A percentile compares a stretch with the other conserved stretches of the same genome.
Conservation (phyloP, 1,139 yeast genomes). For the Citeromyces hawaiiensis region DNA sequence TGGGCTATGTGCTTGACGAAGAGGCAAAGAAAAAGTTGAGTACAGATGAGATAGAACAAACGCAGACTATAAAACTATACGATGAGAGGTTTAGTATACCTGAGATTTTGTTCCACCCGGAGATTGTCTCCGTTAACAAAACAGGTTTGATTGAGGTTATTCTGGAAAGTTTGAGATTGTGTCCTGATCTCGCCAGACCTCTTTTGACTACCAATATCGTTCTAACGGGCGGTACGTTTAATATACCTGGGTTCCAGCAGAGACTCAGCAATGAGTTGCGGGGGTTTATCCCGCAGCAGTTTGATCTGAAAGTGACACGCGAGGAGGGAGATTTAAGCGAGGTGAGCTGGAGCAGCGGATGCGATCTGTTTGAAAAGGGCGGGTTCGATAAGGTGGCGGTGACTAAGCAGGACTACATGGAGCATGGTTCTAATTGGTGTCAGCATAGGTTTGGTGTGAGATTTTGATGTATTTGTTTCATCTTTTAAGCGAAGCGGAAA, state of each 20-base stretch:
- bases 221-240: constrained; percentile 73
- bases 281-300: constrained; percentile 54
- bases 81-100: constrained; percentile 88
- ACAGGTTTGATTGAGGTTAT: constrained; percentile 65
- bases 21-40: constrained; percentile 7
- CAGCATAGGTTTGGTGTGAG: constrained; percentile 51
- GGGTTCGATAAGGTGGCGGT: constrained; percentile 43
- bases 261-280: constrained; percentile 49
- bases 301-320: constrained; percentile 37
- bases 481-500: too few relatives aligned
- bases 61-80: constrained; percentile 52
- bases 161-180: constrained; percentile 51
- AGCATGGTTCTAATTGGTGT: constrained; percentile 76
- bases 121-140: constrained; percentile 62
- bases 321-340: constrained; percentile 13
- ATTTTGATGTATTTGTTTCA: too few relatives aligned
- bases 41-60: constrained; percentile 17
- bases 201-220: constrained; percentile 69
- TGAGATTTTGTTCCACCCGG: constrained; percentile 80
- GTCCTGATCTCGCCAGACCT: constrained; percentile 69
- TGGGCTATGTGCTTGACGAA: constrained; percentile 36
- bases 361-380: constrained; percentile 35
- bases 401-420: constrained; percentile 68
- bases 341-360: constrained; percentile 47
- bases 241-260: constrained; percentile 50